A percentile compares a stretch with the other conserved stretches of the same genome.
Conservation (phyloP, 805 yeast species). For the Candida hispaniensis region DNA sequence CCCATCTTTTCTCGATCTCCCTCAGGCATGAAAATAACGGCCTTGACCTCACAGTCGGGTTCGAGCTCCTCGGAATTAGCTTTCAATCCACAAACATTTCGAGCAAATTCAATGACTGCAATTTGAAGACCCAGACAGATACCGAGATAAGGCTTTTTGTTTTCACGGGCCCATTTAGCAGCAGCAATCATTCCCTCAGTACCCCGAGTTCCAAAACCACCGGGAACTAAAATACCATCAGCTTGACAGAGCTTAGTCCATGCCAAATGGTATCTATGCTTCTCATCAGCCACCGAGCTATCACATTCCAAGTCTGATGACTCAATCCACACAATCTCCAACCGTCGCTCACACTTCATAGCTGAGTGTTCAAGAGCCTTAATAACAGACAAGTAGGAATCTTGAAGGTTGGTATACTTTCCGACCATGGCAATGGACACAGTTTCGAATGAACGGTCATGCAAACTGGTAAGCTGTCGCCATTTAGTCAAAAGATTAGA, state of each 20-base stretch:
- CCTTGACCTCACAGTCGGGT: constrained; percentile 50
- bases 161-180: constrained; percentile 96
- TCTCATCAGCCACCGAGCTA: constrained; percentile 47
- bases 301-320: constrained; percentile 79
- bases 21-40: constrained; percentile 97
- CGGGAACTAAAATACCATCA: constrained; percentile 95
- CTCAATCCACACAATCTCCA: constrained; percentile 93
- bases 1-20: constrained; percentile 92
- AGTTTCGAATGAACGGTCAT: constrained; percentile 73
- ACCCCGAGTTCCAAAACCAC: constrained; percentile 97
- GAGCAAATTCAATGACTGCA: constrained; percentile 87
- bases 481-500: constrained; percentile 59
- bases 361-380: constrained; percentile 93
- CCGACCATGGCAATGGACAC: constrained; percentile 96
- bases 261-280: constrained; percentile 80
- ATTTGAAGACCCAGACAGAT: constrained; percentile 96
- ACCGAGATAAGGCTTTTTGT: constrained; percentile 87
- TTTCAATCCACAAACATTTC: constrained; percentile 60
- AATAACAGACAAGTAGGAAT: constrained; percentile 87
- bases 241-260: constrained; percentile 92
- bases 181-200: constrained; percentile 97
- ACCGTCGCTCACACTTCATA: constrained; percentile 73
- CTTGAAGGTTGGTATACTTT: constrained; percentile 91
- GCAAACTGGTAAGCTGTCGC: constrained; percentile 66
- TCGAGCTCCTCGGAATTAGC: constrained; percentile 80